A percentile compares a stretch with the other conserved stretches of the same genome.
phyloP scores from a whole-genome alignment of 306 rosid genomes.

The Begonia peltatifolia region DNA sequence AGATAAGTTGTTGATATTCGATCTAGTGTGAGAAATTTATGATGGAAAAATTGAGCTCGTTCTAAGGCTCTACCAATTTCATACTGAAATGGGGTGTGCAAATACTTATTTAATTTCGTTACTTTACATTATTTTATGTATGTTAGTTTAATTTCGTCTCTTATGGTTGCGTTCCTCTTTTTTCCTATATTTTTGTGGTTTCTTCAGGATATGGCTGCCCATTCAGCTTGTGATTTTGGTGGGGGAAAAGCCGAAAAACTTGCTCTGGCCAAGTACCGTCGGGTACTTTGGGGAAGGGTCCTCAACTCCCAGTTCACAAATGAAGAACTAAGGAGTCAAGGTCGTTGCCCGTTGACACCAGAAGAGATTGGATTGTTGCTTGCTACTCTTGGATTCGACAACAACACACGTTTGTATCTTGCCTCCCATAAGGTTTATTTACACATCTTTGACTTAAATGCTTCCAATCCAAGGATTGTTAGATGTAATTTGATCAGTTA shows the following conservation, averaged over 20 bases:
- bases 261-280: constrained; percentile 91
- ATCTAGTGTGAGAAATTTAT: too few species aligned
- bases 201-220: constrained; percentile 97
- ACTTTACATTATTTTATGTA: too few species aligned
- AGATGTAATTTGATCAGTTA: too few species aligned
- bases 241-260: constrained; percentile 88
- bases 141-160: too few species aligned
- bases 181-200: too few species aligned
- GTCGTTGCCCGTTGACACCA: constrained; percentile 97
- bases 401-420: constrained; percentile 78
- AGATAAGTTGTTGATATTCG: too few species aligned
- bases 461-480: not conserved
- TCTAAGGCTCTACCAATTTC: too few species aligned
- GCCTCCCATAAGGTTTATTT: constrained; percentile 91
- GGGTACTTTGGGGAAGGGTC: constrained; percentile 85
- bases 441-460: constrained; percentile 8
- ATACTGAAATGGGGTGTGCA: too few species aligned
- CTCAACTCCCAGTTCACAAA: constrained; percentile 94
- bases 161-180: too few species aligned
- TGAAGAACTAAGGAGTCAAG: constrained; percentile 85
- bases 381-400: constrained; percentile 89
- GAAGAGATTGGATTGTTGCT: constrained; percentile 90
- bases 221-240: constrained; percentile 98
- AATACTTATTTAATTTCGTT: too few species aligned
- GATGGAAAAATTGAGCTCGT: too few species aligned